These are phyloP conservation scores for Fomitopsis palustris DNA, from an alignment of 1,284 basidiomycete species.

Conservation along the genomic window DNA sequence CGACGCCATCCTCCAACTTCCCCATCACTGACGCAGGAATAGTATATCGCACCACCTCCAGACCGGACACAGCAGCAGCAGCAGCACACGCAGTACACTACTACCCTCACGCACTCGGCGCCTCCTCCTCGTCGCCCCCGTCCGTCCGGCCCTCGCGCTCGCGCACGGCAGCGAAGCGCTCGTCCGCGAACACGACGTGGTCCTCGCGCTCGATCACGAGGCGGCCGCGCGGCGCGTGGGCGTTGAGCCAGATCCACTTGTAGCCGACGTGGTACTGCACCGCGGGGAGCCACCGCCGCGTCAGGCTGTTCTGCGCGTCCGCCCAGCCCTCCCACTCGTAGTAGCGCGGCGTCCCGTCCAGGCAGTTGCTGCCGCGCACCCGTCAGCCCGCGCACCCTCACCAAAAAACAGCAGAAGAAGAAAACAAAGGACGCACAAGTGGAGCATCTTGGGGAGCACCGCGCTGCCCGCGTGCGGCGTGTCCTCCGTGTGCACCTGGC, in stretches of 20 bases:
- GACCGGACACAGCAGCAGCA: too few relatives aligned
- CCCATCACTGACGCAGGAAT: too few relatives aligned
- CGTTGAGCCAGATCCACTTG: conserved; percentile 51
- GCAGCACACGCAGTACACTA: too few relatives aligned
- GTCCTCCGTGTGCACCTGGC: conserved; percentile 32
- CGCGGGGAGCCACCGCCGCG: conserved; percentile 40
- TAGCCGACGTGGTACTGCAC: conserved; percentile 42
- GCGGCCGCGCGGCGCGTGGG: conserved; percentile 16
- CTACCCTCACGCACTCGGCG: too few relatives aligned
- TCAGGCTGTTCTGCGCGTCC: conserved; percentile 35
- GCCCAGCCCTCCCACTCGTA: conserved; percentile 45
- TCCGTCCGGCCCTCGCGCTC: too few relatives aligned
- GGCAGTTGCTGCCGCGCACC: conserved; percentile 39
- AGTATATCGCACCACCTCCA: too few relatives aligned
- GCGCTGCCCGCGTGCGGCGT: conserved; percentile 38
- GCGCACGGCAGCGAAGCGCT: conserved; percentile 21
- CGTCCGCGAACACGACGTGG: conserved; percentile 30
- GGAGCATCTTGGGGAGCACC: conserved; percentile 43
- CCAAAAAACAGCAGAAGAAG: background rate
- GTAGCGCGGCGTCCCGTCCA: conserved; percentile 38
- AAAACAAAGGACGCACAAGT: conserved; percentile 36
- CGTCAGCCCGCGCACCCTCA: conserved; percentile 1
- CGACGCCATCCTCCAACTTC: too few relatives aligned
- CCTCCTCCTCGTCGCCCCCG: too few relatives aligned
- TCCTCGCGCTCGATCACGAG: conserved; percentile 24